Evolutionary conservation across 768 basidiomycete genomes (phyloP).

Genomic region (Podaxis rugospora): DNA sequence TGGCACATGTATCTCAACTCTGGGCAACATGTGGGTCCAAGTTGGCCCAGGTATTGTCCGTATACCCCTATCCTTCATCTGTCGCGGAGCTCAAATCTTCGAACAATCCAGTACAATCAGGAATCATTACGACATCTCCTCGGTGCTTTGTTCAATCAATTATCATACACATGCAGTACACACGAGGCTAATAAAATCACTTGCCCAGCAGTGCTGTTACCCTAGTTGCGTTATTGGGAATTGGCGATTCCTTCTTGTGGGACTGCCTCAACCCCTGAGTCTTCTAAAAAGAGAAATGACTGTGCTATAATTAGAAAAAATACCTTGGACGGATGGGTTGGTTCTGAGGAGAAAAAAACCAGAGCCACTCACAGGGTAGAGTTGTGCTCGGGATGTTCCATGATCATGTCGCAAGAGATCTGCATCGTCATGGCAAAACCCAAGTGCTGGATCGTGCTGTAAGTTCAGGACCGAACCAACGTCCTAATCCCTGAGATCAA

Average conservation of each 20-base stretch:
- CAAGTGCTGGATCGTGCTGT: no score
- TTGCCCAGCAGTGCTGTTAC: not conserved
- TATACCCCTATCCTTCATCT: not conserved
- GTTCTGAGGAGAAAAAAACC: no score
- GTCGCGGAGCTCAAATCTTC: not conserved
- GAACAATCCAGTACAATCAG: not conserved
- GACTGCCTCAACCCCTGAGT: not conserved
- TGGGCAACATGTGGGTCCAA: not conserved
- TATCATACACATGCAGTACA: not conserved
- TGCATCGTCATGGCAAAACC: no score
- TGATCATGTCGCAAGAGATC: no score
- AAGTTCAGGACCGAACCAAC: no score
- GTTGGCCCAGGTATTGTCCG: not conserved
- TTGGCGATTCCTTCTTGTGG: not conserved
- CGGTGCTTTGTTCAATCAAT: not conserved
- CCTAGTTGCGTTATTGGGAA: no score
- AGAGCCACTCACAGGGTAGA: no score
- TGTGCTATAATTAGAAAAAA: no score
- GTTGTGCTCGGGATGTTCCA: no score
- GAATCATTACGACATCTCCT: not conserved
- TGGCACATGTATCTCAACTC: not conserved
- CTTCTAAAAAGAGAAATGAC: no score
- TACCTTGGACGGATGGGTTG: no score
- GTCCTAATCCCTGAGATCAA: no score
- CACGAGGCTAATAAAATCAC: conserved; percentile 2